Base-by-base conservation (phyloP, 371 early-diverging fungal species). In the Mucor indicus region DNA sequence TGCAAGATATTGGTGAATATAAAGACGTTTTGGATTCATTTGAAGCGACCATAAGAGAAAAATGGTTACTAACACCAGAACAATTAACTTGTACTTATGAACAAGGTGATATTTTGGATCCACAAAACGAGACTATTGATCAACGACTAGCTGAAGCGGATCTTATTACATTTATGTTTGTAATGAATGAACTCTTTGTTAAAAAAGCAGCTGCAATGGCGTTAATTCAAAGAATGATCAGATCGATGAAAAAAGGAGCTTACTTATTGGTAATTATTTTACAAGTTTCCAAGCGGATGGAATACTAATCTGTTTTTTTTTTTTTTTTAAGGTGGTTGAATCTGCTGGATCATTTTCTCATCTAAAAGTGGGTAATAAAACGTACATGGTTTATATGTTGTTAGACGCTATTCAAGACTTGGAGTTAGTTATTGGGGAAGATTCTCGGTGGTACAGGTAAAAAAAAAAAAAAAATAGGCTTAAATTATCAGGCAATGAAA, bases 311-410 rank as follows among this genome's bases (percentile, higher is more conserved):
- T 15, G 30, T 13, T 35, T 1, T n/a, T 17, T 4, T 33, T 31
- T 11, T 23, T 10, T 3, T 32, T 22, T 19, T 31, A 10, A 84
- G 84, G 78, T 95, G 8, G 91, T 90, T 4, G 96, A 95, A 60
- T 92, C 93, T 2, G 96, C 96, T 2, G 93, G 94, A n/a, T 90
- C 91, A 1, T 95, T 95, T 60, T 92, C 93, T 5, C 87, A 91
- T 48, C 64, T 91, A 23, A 74, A 81, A 39, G 83, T 95, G 4
- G 91, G 88, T 12, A 72, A 69, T 38, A 79, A 76, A 21, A 80
- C 76, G 6, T 93, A 93, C 55, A 93, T 92, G 94, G 84, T 92
- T 1, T 91, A 91, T 58, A 84, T 81, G 67, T 58, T 95, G 8
- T 74, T 95, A 45, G 96, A 95, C 59, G 84, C 86, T 32, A 79